Conservation (phyloP, 2,329 filamentous ascomycete species). For the Endocalyx cinctus region DNA sequence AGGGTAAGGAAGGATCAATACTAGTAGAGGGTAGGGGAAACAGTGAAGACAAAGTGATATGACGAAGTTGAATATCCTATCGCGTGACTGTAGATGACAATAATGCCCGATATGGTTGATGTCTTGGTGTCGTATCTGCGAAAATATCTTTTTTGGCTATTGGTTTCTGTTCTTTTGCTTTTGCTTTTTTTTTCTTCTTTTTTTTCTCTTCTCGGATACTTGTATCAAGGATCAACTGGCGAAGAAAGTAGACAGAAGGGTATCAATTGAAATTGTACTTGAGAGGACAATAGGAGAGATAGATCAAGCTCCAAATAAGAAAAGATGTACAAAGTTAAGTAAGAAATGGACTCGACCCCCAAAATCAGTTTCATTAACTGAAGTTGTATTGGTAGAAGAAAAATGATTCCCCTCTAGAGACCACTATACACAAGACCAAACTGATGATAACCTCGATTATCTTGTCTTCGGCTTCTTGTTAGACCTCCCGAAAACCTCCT, state of each 20-base stretch:
- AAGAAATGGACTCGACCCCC: constrained; percentile 23
- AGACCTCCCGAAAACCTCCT: too few relatives aligned
- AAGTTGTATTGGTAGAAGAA: too few relatives aligned
- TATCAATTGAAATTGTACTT: constrained; percentile 34
- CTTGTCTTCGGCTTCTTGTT: too few relatives aligned
- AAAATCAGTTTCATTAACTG: constrained; percentile 22
- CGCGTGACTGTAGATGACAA: too few relatives aligned
- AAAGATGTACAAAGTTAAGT: constrained; percentile 31
- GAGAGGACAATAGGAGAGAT: constrained; percentile 25
- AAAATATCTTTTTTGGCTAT: constrained; percentile 18
- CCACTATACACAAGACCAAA: constrained; percentile 19
- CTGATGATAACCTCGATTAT: constrained; percentile 20
- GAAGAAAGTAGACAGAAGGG: constrained; percentile 28
- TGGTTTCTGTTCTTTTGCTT: constrained; percentile 12
- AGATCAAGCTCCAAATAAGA: constrained; percentile 22
- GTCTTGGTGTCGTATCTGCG: too few relatives aligned
- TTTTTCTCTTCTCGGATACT: too few relatives aligned
- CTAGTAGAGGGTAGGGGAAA: too few relatives aligned
- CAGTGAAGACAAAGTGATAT: too few relatives aligned
- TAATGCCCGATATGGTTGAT: too few relatives aligned
- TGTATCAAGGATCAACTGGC: constrained; percentile 27
- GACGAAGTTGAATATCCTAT: too few relatives aligned
- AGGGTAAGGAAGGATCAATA: too few relatives aligned
- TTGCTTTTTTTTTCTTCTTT: constrained; percentile 13
- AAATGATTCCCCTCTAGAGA: constrained; percentile 22